These are phyloP conservation scores for Trichosanthes truncata DNA, from an alignment of 306 rosid genomes.

Conservation along the genomic window DNA sequence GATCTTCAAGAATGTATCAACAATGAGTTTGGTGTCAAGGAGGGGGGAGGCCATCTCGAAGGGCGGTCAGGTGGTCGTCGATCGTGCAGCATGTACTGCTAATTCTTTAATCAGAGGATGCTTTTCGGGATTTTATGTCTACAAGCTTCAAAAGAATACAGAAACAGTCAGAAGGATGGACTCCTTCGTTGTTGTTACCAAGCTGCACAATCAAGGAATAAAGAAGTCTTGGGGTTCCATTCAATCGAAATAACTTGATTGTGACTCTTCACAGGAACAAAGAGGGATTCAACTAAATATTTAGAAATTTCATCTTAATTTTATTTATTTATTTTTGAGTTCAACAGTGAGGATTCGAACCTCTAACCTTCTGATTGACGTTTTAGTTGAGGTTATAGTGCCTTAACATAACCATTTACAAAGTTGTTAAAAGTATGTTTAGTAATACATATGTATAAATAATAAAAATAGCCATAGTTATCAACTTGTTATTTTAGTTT, in stretches of 20 bases:
- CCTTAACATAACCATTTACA: no score
- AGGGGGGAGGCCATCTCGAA: background rate
- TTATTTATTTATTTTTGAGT: no score
- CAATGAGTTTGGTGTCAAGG: background rate
- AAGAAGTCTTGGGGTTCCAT: background rate
- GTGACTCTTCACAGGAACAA: background rate
- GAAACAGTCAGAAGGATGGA: background rate
- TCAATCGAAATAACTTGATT: background rate
- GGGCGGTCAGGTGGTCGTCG: background rate
- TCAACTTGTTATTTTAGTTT: no score
- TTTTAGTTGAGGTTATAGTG: no score
- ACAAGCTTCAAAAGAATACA: background rate
- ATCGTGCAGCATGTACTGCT: background rate
- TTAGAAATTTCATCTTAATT: no score
- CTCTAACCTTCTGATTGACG: no score
- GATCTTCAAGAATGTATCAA: background rate
- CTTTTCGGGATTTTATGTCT: background rate
- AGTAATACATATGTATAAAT: no score
- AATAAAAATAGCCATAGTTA: no score
- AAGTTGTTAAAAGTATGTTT: no score
- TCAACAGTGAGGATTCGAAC: no score
- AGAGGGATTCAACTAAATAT: background rate
- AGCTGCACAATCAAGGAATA: background rate
- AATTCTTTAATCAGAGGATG: background rate
- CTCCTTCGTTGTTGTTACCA: background rate